These are phyloP conservation scores for Parastagonospora nodorum DNA, from an alignment of 2,329 filamentous ascomycete species.

Conservation along the genomic window DNA sequence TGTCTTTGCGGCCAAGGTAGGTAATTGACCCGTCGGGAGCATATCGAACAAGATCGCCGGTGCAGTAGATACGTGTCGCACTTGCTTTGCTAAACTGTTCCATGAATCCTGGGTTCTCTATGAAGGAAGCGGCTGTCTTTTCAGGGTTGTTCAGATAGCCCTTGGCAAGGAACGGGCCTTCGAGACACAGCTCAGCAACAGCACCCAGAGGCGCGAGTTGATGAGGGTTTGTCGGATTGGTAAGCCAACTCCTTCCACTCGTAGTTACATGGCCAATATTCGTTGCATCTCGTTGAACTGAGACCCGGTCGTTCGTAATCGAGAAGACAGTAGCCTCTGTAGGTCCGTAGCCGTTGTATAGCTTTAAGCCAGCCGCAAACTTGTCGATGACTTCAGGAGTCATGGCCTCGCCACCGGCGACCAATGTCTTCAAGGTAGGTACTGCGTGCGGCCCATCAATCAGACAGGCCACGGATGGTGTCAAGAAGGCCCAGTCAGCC, in stretches of 20 bases:
- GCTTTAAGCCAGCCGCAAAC: conserved; percentile 28
- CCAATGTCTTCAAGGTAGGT: conserved; percentile 47
- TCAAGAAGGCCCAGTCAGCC: conserved; percentile 41
- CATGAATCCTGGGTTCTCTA: conserved; percentile 30
- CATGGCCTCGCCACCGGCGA: conserved; percentile 35
- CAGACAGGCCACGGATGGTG: conserved; percentile 43
- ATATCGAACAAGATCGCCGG: conserved; percentile 41
- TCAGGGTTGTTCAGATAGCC: conserved; percentile 36
- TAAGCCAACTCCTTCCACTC: conserved; percentile 36
- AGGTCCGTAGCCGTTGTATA: conserved; percentile 38
- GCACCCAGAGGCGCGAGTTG: conserved; percentile 38
- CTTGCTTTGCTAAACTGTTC: conserved; percentile 13
- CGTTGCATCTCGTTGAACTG: conserved; percentile 21
- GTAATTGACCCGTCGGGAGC: conserved; percentile 32
- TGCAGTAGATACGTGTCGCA: conserved; percentile 34
- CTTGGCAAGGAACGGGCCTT: conserved; percentile 37
- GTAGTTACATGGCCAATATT: conserved; percentile 32
- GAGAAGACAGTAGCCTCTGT: conserved; percentile 36
- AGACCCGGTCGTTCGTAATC: conserved; percentile 31
- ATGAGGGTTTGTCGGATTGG: conserved; percentile 28
- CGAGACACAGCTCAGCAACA: conserved; percentile 38
- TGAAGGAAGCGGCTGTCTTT: conserved; percentile 33
- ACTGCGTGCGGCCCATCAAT: conserved; percentile 36
- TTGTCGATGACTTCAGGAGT: conserved; percentile 32
- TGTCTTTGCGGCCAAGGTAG: conserved; percentile 40